phyloP scores from a whole-genome alignment of 2,329 filamentous ascomycete genomes.

The Colletotrichum sp. region DNA sequence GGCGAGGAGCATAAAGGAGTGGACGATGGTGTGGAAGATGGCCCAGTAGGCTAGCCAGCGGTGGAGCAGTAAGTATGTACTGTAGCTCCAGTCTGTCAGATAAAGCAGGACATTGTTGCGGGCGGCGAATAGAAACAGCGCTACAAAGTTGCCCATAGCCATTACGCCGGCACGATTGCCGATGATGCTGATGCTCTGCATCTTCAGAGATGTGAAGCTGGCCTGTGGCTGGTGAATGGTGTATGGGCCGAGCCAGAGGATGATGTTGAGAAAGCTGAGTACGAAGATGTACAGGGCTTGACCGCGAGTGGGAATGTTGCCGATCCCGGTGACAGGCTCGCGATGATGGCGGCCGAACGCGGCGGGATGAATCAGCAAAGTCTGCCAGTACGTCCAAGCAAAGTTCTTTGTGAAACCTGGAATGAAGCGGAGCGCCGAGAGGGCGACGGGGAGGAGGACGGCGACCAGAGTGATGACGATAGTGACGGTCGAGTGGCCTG shows the following conservation, averaged over 20 bases:
- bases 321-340: constrained; percentile 31
- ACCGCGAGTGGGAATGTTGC: constrained; percentile 37
- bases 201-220: constrained; percentile 26
- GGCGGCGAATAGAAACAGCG: neutral
- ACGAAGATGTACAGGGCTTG: constrained; percentile 37
- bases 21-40: constrained; percentile 3
- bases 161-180: constrained; percentile 21
- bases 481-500: constrained; percentile 25
- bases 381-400: constrained; percentile 10
- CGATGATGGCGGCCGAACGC: constrained; percentile 35
- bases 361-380: constrained; percentile 32
- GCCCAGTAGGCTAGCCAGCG: constrained; percentile 14
- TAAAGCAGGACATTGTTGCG: constrained; percentile 2
- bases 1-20: constrained; percentile 7
- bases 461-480: constrained; percentile 30
- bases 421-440: constrained; percentile 40
- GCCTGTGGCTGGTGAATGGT: constrained; percentile 30
- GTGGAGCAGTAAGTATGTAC: constrained; percentile 9
- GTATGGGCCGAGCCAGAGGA: constrained; percentile 36
- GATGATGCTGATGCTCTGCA: constrained; percentile 33
- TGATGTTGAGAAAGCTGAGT: constrained; percentile 36
- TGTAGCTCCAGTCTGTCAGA: constrained; percentile 9
- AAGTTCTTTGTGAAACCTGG: constrained; percentile 26
- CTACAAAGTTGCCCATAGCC: constrained; percentile 9
- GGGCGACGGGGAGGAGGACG: constrained; percentile 32